phyloP scores from a whole-genome alignment of 257 asterid genomes.

The Forsythia suspensa region DNA sequence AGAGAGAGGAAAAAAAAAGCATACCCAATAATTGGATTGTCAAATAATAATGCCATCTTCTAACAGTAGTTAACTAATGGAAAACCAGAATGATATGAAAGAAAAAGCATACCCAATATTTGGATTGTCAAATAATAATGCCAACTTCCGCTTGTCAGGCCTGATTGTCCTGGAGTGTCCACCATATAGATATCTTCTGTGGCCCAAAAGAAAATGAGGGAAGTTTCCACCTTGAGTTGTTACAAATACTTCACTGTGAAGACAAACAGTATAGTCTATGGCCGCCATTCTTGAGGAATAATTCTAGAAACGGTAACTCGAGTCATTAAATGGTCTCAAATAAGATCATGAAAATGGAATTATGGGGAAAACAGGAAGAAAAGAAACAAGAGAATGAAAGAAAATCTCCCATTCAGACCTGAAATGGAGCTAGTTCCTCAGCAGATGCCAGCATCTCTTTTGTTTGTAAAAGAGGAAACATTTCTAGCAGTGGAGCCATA shows the following conservation, averaged over 20 bases:
- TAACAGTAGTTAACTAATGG: not conserved
- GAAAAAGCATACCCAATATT: conserved; percentile 69
- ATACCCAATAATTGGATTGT: conserved; percentile 53
- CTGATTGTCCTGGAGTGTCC: conserved; percentile 93
- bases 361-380: not conserved
- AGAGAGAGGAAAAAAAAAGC: conserved; percentile 15
- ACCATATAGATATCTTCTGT: conserved; percentile 83
- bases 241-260: conserved; percentile 97
- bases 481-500: conserved; percentile 89
- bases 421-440: conserved; percentile 88
- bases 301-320: conserved; percentile 53
- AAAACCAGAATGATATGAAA: conserved; percentile 17
- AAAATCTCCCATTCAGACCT: conserved; percentile 47
- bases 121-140: conserved; percentile 69
- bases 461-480: conserved; percentile 93
- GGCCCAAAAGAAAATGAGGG: conserved; percentile 96
- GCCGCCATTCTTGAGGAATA: conserved; percentile 99
- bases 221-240: conserved; percentile 99
- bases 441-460: conserved; percentile 86
- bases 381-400: not conserved
- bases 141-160: conserved; percentile 95
- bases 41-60: not conserved
- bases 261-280: conserved; percentile 96
- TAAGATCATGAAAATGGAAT: conserved; percentile 9
- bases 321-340: conserved; percentile 33